phyloP scores from a whole-genome alignment of 169 alveolate species.

The Amoebophrya sp. region DNA sequence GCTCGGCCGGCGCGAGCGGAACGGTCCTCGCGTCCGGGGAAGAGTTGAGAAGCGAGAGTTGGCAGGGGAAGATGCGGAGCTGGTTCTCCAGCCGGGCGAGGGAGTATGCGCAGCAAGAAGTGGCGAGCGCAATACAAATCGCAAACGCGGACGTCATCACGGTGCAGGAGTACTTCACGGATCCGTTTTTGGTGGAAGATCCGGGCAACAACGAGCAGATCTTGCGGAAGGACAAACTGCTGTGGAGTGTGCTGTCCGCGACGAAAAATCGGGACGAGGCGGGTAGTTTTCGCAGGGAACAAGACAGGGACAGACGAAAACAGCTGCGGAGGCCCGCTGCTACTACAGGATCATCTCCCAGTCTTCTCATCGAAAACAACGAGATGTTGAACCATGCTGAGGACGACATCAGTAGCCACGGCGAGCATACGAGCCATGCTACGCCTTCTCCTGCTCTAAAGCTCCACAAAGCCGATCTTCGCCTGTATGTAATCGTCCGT shows the following conservation, averaged over 20 bases:
- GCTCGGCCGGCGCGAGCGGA: background rate
- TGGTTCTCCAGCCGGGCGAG: background rate
- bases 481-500: background rate
- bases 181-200: background rate
- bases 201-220: background rate
- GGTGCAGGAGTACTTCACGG: background rate
- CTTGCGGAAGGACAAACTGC: background rate
- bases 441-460: background rate
- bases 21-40: background rate
- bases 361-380: too few relatives aligned
- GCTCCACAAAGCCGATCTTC: background rate
- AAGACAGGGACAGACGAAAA: too few relatives aligned
- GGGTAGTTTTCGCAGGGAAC: too few relatives aligned
- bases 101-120: background rate
- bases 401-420: too few relatives aligned
- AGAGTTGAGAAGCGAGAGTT: background rate
- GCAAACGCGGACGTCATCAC: background rate
- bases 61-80: background rate
- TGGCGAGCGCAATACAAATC: too few relatives aligned
- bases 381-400: too few relatives aligned
- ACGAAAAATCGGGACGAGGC: too few relatives aligned
- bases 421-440: too few relatives aligned
- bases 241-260: background rate
- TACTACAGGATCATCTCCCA: too few relatives aligned
- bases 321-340: too few relatives aligned